Conservation (phyloP, 2,329 filamentous ascomycete genomes). For the Fusarium virguliforme region DNA sequence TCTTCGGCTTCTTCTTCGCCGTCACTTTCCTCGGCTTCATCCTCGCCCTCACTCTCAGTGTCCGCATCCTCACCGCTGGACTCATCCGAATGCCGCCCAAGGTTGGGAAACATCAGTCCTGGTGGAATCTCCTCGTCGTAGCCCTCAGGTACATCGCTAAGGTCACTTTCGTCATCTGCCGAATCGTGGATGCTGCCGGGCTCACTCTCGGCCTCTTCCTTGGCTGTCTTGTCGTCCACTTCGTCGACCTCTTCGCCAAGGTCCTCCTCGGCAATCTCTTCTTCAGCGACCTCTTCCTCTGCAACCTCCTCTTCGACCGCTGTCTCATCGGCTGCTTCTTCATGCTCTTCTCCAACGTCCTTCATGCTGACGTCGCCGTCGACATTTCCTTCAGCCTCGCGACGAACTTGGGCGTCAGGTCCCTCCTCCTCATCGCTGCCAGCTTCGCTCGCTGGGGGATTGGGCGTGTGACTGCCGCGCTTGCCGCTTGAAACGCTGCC, state of each 20-base stretch:
- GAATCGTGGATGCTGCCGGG: slow-evolving; percentile 75
- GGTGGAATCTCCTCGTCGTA: slow-evolving; percentile 72
- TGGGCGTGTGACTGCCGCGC: slow-evolving; percentile 61
- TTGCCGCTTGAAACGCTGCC: slow-evolving; percentile 69
- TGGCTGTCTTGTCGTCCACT: slow-evolving; percentile 52
- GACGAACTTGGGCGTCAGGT: slow-evolving; percentile 59
- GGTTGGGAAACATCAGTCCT: slow-evolving; percentile 68
- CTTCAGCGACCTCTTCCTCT: slow-evolving; percentile 48
- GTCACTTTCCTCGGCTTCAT: slow-evolving; percentile 44
- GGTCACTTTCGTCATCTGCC: slow-evolving; percentile 78
- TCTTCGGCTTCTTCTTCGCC: slow-evolving; percentile 41
- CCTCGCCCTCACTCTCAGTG: slow-evolving; percentile 56
- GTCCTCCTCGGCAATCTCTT: slow-evolving; percentile 52
- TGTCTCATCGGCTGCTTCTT: slow-evolving; percentile 51
- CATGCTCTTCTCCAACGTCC: slow-evolving; percentile 57
- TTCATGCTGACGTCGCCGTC: slow-evolving; percentile 62
- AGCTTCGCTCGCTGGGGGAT: slow-evolving; percentile 55
- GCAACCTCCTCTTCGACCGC: slow-evolving; percentile 51
- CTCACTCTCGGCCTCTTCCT: slow-evolving; percentile 52
- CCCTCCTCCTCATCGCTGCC: slow-evolving; percentile 60
- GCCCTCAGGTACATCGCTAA: slow-evolving; percentile 75
- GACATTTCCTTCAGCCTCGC: slow-evolving; percentile 55
- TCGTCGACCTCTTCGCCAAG: slow-evolving; percentile 57
- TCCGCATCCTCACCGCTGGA: slow-evolving; percentile 57
- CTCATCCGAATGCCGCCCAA: slow-evolving; percentile 55